Conservation (phyloP, 352 stramenopile genomes). For the Pythium dissimile region DNA sequence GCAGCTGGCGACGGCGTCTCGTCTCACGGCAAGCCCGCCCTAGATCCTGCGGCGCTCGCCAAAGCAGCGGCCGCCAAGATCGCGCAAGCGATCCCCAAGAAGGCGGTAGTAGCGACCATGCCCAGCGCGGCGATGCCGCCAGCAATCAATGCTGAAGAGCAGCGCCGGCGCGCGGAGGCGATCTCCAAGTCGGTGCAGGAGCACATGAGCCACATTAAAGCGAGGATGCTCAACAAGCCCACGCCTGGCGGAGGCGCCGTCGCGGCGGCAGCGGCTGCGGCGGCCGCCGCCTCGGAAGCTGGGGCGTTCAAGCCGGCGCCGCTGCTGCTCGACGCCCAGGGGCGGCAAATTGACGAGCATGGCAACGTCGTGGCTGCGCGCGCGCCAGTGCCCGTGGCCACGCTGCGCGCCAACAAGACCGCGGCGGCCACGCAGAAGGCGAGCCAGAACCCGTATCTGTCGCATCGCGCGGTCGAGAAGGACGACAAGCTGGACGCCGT, state of each 20-base stretch:
- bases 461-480: slow-evolving; percentile 66
- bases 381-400: slow-evolving; percentile 36
- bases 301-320: slow-evolving; percentile 66
- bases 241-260: neutral
- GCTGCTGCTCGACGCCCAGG: slow-evolving; percentile 72
- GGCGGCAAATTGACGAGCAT: slow-evolving; percentile 67
- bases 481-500: slow-evolving; percentile 66
- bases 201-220: slow-evolving; percentile 79
- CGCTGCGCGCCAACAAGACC: slow-evolving; percentile 53
- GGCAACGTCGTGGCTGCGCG: slow-evolving; percentile 64
- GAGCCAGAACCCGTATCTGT: slow-evolving; percentile 78
- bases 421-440: slow-evolving; percentile 17
- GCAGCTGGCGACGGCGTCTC: slow-evolving; percentile 8
- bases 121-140: slow-evolving; percentile 1
- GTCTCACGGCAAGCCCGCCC: slow-evolving; percentile 4
- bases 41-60: slow-evolving; percentile 60
- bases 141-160: slow-evolving; percentile 32
- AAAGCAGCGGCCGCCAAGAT: slow-evolving; percentile 73
- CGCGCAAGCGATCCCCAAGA: slow-evolving; percentile 50
- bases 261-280: neutral
- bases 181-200: slow-evolving; percentile 84
- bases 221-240: slow-evolving; percentile 53
- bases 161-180: slow-evolving; percentile 59
- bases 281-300: neutral
- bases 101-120: neutral